phyloP scores from a whole-genome alignment of 768 basidiomycete genomes.

The Candolleomyces eurysporus region DNA sequence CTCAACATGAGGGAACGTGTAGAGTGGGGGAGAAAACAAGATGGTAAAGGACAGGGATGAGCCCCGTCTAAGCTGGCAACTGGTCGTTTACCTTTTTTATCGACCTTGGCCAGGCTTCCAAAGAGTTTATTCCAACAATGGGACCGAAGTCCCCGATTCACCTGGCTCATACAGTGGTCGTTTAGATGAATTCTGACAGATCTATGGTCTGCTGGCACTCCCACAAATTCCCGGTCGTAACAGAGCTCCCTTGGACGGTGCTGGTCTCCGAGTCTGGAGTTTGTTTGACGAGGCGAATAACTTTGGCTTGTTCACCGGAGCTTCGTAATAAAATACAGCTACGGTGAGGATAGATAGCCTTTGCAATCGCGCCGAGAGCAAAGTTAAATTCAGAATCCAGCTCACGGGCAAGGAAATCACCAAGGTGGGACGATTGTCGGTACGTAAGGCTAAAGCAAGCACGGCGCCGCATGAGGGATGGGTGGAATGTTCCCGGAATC shows the following conservation, averaged over 20 bases:
- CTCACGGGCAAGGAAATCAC: background rate
- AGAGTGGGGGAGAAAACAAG: no score
- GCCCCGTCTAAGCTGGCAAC: background rate
- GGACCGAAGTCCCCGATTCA: slow-evolving; percentile 11
- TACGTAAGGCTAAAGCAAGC: background rate
- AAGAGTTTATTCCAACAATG: slow-evolving; percentile 4
- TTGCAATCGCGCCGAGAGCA: background rate
- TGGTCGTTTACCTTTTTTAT: background rate
- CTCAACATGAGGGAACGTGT: no score
- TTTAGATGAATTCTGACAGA: background rate
- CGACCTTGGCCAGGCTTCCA: background rate
- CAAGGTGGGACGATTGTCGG: background rate
- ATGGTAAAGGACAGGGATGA: background rate
- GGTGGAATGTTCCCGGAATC: background rate
- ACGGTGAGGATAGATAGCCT: slow-evolving; percentile 1
- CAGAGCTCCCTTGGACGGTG: no score
- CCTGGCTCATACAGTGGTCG: background rate
- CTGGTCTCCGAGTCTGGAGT: no score
- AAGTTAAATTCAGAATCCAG: background rate
- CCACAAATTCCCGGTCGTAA: background rate
- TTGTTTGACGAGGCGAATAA: background rate
- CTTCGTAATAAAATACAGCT: slow-evolving; percentile 3
- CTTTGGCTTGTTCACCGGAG: slow-evolving; percentile 2
- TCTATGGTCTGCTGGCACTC: background rate
- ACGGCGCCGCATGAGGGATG: background rate